Evolutionary conservation across 306 rosid genomes (phyloP).

Genomic region (Acacia acuminata): DNA sequence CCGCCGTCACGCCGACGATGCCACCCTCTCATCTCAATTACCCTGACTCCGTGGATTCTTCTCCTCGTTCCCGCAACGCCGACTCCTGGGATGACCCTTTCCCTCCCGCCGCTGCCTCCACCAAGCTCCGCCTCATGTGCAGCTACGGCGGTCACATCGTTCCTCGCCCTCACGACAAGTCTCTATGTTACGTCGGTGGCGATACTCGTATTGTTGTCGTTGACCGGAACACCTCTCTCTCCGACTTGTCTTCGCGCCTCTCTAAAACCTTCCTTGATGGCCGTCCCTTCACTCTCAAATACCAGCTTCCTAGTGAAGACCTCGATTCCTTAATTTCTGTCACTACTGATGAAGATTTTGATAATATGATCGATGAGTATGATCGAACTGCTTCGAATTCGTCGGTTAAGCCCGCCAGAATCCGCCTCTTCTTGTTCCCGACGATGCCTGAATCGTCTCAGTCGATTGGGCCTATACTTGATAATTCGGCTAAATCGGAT

Average conservation of each 20-base stretch:
- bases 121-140: constrained; percentile 78
- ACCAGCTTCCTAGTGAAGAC: constrained; percentile 90
- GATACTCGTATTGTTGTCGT: constrained; percentile 75
- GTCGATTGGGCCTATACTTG: constrained; percentile 32
- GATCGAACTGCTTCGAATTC: constrained; percentile 49
- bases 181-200: constrained; percentile 78
- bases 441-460: constrained; percentile 53
- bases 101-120: constrained; percentile 34
- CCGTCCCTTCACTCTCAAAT: constrained; percentile 55
- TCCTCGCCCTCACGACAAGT: constrained; percentile 83
- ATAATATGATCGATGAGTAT: constrained; percentile 84
- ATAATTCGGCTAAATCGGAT: constrained; percentile 57
- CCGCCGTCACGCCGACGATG: constrained; percentile 3
- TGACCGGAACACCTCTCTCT: constrained; percentile 58
- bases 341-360: constrained; percentile 78
- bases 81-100: constrained; percentile 70
- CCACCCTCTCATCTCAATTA: constrained; percentile 41
- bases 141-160: constrained; percentile 86
- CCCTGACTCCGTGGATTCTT: constrained; percentile 65
- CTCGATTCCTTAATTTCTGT: constrained; percentile 78
- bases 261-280: constrained; percentile 57
- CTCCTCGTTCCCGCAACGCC: constrained; percentile 68
- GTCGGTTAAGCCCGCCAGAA: constrained; percentile 50
- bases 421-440: constrained; percentile 72
- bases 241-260: constrained; percentile 64